Conservation (phyloP, 768 basidiomycete genomes). For the Artomyces pyxidatus region DNA sequence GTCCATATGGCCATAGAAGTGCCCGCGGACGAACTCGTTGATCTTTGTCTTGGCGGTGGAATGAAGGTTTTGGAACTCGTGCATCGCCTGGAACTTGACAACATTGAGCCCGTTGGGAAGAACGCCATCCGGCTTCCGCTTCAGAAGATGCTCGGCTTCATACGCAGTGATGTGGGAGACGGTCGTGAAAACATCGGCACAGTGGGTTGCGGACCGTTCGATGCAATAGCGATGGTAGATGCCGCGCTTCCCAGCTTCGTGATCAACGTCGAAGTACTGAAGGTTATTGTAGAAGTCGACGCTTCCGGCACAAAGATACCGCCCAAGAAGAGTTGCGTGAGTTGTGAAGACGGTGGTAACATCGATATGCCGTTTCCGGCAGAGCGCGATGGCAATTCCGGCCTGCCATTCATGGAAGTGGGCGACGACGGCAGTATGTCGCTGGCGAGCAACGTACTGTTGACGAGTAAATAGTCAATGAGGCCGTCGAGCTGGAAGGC, state of each 20-base stretch:
- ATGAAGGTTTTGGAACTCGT: conserved; percentile 97
- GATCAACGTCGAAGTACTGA: conserved; percentile 98
- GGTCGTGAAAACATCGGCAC: conserved; percentile 97
- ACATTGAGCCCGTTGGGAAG: conserved; percentile 97
- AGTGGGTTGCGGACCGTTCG: conserved; percentile 90
- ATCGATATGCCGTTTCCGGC: conserved; percentile 94
- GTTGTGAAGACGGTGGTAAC: conserved; percentile 99
- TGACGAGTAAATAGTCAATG: conserved; percentile 3
- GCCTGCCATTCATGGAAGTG: conserved; percentile 99
- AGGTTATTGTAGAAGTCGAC: conserved; percentile 99
- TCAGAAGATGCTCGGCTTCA: conserved; percentile 91
- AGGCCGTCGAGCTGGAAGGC: neutral
- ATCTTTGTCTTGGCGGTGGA: conserved; percentile 94
- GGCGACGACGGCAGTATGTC: conserved; percentile 81
- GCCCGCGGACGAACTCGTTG: conserved; percentile 94
- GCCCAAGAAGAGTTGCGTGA: conserved; percentile 95
- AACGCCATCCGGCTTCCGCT: conserved; percentile 96
- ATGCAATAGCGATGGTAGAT: conserved; percentile 99
- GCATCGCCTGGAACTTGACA: conserved; percentile 98
- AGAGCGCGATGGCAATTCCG: conserved; percentile 89
- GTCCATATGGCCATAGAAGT: conserved; percentile 97
- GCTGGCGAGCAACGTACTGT: conserved; percentile 77
- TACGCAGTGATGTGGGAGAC: conserved; percentile 98
- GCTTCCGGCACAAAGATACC: conserved; percentile 95
- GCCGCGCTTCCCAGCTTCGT: conserved; percentile 97